A percentile compares a stretch with the other conserved stretches of the same genome.
phyloP scores from a whole-genome alignment of 495 filamentous ascomycete genomes.

The Physcia stellaris region DNA sequence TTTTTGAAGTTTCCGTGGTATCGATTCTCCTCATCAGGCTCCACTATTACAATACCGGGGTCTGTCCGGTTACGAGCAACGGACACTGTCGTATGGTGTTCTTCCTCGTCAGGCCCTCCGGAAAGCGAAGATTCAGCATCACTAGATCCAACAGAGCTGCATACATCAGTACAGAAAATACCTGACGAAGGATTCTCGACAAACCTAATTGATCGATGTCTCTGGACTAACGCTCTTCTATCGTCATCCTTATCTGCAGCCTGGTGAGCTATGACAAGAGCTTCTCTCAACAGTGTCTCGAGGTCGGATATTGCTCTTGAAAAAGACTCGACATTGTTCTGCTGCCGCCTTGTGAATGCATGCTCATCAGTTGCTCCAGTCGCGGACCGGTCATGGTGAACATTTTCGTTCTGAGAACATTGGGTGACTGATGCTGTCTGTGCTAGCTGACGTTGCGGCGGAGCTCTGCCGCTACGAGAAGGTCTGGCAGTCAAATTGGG shows the following conservation, averaged over 20 bases:
- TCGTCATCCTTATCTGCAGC: slow-evolving; percentile 16
- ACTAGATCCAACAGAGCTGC: slow-evolving; percentile 11
- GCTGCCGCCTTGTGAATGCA: too few relatives aligned
- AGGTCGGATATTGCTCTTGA: slow-evolving; percentile 25
- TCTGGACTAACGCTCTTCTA: slow-evolving; percentile 9
- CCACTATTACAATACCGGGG: slow-evolving; percentile 1
- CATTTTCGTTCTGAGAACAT: too few relatives aligned
- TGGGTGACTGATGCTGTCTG: too few relatives aligned
- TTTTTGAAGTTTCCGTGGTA: slow-evolving; percentile 3
- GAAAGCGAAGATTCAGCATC: slow-evolving; percentile 9
- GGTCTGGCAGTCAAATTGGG: too few relatives aligned
- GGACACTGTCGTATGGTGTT: slow-evolving; percentile 8
- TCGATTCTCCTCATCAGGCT: not conserved
- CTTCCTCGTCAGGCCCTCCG: slow-evolving; percentile 7
- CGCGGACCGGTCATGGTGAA: too few relatives aligned
- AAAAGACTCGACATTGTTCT: too few relatives aligned
- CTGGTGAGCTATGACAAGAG: slow-evolving; percentile 28
- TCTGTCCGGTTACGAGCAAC: not conserved
- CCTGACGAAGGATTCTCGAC: not conserved
- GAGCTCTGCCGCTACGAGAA: too few relatives aligned
- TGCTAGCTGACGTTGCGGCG: too few relatives aligned
- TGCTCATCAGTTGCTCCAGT: too few relatives aligned
- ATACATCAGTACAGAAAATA: not conserved
- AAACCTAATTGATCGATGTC: slow-evolving; percentile 2
- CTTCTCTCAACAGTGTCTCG: slow-evolving; percentile 33